Base-by-base conservation (phyloP, 305 asterid genomes). In the Petunia hybrid region DNA sequence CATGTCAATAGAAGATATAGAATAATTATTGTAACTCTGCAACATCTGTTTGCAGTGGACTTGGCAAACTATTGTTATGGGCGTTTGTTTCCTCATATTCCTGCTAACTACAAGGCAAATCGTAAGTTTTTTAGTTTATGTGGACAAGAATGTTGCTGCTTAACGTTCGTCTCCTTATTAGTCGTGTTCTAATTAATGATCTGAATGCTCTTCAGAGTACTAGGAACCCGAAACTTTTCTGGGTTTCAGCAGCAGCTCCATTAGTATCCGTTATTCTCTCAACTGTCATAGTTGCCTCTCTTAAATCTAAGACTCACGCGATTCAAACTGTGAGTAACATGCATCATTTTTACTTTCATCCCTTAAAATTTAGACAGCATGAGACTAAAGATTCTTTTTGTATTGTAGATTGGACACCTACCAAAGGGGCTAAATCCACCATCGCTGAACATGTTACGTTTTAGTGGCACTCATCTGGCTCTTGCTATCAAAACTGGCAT, bases 211-310 rank as follows among this genome's bases (percentile, higher is more conserved):
- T 83, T 51, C 36, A 96, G 98, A 91, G 97, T 89, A 66, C 89
- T 89, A 90, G 91, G 78, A 92, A 85, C 41, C 98, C 98, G 3
- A 94, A 89, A 80, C 89, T 91, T 4, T 95, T 95, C 84, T 95
- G 98, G 98, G 40, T 95, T 77, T 91, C 98, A 35, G 99, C 99
- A 13, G 98, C 98, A 67, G 88, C 94, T 5, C 99, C 99, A 12
- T 86, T 96, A 79, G 79, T 95, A 87, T 93, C 98, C 1, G 99
- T 94, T 76, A 83, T 94, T 75, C 83, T 94, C 35, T 94, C 99
- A 38, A 94, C 99, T 65, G 4, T 91, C 80, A 81, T 94, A 4
- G 92, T 92, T 53, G 87, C 89, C 84, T 81, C 88, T 74, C 84
- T 94, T 12, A 93, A 87, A 82, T 86, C 95, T 63, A 88, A 91